Evolutionary conservation across 176 grass and related monocot species (phyloP).

Genomic region (Luzula sylvatica): DNA sequence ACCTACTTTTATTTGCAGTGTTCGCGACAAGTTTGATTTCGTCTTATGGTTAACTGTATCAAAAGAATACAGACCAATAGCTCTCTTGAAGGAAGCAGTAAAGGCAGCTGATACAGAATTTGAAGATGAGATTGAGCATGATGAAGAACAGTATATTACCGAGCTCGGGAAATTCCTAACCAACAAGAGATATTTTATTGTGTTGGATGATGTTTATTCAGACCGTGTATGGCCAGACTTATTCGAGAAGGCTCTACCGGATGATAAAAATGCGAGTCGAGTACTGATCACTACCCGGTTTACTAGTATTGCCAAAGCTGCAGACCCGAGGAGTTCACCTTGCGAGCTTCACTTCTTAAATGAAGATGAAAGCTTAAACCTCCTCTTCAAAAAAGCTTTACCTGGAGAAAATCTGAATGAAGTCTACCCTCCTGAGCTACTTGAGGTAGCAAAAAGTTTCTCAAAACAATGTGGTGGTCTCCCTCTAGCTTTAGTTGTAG

Average conservation of each 20-base stretch:
- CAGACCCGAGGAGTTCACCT: neutral
- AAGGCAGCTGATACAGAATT: neutral
- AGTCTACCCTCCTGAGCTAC: neutral
- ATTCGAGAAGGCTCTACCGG: neutral
- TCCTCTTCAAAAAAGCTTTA: neutral
- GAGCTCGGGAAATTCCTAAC: neutral
- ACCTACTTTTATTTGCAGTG: too few species aligned
- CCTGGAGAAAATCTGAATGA: neutral
- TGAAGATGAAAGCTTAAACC: neutral
- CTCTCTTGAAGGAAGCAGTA: neutral
- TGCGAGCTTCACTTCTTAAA: neutral
- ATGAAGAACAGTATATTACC: neutral
- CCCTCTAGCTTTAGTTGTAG: neutral
- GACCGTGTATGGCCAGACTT: neutral
- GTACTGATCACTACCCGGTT: neutral
- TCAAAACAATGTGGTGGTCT: neutral
- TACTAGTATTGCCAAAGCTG: neutral
- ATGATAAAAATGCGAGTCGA: neutral
- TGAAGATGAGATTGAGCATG: neutral
- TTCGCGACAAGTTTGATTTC: neutral
- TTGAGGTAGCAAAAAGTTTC: neutral
- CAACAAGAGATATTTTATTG: neutral
- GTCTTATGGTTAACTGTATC: neutral
- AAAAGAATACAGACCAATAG: neutral
- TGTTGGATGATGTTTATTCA: constrained; percentile 1